Percentiles rank a stretch among this genome's conserved stretches.
phyloP scores from a whole-genome alignment of 2,329 filamentous ascomycete species.

The Fusarium palustre region DNA sequence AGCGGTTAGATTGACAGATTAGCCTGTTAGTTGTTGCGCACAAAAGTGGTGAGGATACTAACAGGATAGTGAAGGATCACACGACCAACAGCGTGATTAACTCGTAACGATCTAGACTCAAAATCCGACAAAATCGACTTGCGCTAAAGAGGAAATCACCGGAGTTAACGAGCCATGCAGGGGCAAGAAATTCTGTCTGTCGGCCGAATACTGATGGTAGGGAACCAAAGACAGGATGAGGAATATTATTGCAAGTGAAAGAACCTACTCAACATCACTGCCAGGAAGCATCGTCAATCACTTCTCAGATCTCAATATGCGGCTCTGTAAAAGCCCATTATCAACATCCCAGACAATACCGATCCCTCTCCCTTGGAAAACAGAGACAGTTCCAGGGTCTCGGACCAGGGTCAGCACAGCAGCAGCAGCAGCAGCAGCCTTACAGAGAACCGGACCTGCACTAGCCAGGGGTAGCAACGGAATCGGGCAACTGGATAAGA shows the following conservation, averaged over 20 bases:
- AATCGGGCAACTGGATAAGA: neutral
- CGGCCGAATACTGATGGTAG: neutral
- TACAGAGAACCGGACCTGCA: slow-evolving; percentile 26
- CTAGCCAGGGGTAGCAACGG: slow-evolving; percentile 13
- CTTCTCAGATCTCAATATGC: neutral
- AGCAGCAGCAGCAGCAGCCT: slow-evolving; percentile 21
- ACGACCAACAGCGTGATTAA: slow-evolving; percentile 1
- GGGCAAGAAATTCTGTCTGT: neutral
- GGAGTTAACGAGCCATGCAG: slow-evolving; percentile 16
- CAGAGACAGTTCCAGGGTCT: neutral
- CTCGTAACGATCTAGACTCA: slow-evolving; percentile 27
- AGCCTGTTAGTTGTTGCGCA: neutral
- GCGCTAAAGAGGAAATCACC: slow-evolving; percentile 36
- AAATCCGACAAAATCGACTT: neutral
- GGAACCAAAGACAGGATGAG: neutral
- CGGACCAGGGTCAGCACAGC: neutral
- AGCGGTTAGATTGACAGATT: slow-evolving; percentile 4
- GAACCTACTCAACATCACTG: neutral
- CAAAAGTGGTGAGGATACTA: neutral
- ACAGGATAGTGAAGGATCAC: accelerated
- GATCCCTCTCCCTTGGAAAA: neutral
- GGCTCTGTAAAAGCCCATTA: neutral
- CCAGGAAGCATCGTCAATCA: neutral
- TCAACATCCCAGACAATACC: neutral
- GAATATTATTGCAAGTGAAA: too few species aligned